Conservation (phyloP, 2,329 filamentous ascomycete species). For the Trichoderma atrobrunneum region DNA sequence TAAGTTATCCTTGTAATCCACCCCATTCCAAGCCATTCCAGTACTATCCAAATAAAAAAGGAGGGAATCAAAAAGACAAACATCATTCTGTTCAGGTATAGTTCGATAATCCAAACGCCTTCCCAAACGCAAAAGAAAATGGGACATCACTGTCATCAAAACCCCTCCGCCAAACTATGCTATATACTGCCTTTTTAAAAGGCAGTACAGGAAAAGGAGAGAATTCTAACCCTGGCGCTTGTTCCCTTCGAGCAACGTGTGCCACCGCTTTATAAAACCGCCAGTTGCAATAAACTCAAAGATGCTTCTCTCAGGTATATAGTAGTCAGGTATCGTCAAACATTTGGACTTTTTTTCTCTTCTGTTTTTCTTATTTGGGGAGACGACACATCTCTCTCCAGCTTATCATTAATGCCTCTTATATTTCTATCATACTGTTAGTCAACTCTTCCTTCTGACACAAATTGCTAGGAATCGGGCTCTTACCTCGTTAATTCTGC, state of each 20-base stretch:
- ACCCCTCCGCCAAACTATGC: not conserved
- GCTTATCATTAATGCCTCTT: conserved; percentile 28
- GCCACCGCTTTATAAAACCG: not conserved
- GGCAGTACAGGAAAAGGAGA: not conserved
- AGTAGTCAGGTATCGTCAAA: not conserved
- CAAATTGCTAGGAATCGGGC: conserved; percentile 28
- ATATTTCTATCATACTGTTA: conserved; percentile 43
- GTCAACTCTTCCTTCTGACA: not conserved
- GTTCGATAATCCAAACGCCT: conserved; percentile 1
- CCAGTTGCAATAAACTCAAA: conserved; percentile 1
- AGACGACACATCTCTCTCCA: not conserved
- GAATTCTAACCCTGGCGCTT: not conserved
- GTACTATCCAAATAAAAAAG: not conserved
- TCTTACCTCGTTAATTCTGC: conserved; percentile 84
- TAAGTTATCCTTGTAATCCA: conserved; percentile 4
- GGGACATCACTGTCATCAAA: not conserved
- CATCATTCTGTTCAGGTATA: conserved; percentile 20
- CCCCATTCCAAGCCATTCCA: not conserved
- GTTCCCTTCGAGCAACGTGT: not conserved
- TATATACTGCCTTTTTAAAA: not conserved
- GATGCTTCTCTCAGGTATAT: not conserved
- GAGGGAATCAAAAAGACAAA: not conserved
- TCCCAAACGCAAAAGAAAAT: not conserved
- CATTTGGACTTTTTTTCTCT: not conserved
- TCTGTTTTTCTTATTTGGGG: not conserved